Base-by-base conservation (phyloP, 225 moss, liverwort and hornwort genomes). In the Antitrichia curtipendula region DNA sequence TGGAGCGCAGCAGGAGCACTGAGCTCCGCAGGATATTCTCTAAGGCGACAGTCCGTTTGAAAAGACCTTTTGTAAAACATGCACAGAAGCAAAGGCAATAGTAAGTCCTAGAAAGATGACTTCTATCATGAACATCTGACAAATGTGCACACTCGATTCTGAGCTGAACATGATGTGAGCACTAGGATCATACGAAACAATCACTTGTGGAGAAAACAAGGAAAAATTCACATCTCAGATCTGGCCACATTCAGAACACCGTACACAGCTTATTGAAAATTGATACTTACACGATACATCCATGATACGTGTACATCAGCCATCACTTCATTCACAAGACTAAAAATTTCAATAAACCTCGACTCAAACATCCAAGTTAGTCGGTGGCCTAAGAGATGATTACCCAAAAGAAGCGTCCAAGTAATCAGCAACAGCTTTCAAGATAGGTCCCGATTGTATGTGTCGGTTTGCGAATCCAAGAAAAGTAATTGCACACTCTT, bases 381-480 rank as follows among this genome's bases (percentile, higher is more conserved):
- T 53, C 20, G 34, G 62, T 68, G 76, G 76, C 41, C 57, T 27
- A 40, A 78, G 74, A 87, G 70, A 78, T 80, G 25, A 85, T 84
- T 93, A 94, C 94, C 92, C 88, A 85, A 91, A 94, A 64, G 91
- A 89, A 78, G 88, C 82, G 79, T 90, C 92, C 76, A 94, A 87
- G 89, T 90, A 90, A 82, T 95, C 93, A 85, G 91, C 92, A 68
- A 95, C 93, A 84, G 95, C 92, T 73, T 82, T 91, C 84, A 99
- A 91, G 38, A 99, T 93, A 82, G 94, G 92, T 77, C 92, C 93
- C 78, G 96, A 96, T 66, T 87, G 90, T 34, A 86, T 88, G 80
- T 99, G 96, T 78, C 88, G 89, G 31, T 88, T 86, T 65, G 95
- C 95, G 82, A 96, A 92, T 61, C 91, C 92, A 56, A 97, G 56